Evolutionary conservation across 306 rosid species (phyloP), one percentile per base, ranked within the genome.

Genomic region (Trifolium subterraneum): DNA sequence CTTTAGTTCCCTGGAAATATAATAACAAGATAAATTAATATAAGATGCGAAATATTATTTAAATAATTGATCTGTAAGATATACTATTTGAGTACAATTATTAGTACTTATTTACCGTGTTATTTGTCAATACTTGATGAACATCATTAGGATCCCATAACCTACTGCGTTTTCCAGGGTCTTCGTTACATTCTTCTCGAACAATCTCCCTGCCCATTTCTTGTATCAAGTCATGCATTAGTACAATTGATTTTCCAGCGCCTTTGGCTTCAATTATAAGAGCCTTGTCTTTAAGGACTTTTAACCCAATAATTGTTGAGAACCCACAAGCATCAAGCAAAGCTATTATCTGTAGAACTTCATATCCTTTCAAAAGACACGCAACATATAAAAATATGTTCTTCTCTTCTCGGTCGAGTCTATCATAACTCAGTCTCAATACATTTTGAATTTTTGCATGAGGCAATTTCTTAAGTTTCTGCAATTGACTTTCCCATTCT

Each of bases 141-240:
- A 79, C 36, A 8, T 72, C 78, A 2, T 71, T 15, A 29, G 38
- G 29, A 64, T 71, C 61, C 74, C 73, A 64, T 36, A 79, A 41
- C 12, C 74, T 29, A 15, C 78, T 79, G 10, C 54, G 78, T 29
- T 55, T 72, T 2, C 78, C 78, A 19, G 74, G 69, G 22, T 79
- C 42, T 13, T 79, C 39, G 5, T n/a, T 8, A 2, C 68, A 78
- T 54, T 78, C 82, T 78, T 62, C 72, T 27, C 73, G 72, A 71
- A 78, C 72, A 50, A 79, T 64, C 3, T 39, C 72, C 68, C 64
- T 38, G 22, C 79, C 85, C 75, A 74, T 56, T 65, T 64, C 52
- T 33, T 84, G 78, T 64, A 84, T 42, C 61, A 78, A 35, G 51
- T 78, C 81, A 70, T 78, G 81, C 81, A 78, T 78, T 1, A 25